Evolutionary conservation across 2,329 filamentous ascomycete species (phyloP), one percentile per base, ranked within the genome.

Genomic region (Drechslerella coelobrocha): DNA sequence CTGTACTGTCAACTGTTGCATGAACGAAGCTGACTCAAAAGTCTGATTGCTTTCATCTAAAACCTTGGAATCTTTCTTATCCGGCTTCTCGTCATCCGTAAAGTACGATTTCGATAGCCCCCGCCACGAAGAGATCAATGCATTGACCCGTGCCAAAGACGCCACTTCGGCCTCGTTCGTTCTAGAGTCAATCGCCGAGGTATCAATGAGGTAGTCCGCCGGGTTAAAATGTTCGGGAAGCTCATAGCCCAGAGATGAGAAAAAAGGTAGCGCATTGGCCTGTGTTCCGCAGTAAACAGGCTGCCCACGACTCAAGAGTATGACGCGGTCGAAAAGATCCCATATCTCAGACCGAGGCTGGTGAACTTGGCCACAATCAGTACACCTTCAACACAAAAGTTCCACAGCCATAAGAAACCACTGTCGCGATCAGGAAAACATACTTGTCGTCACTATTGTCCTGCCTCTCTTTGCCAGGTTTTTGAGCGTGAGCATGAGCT

Each of bases 301-400:
- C 31, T 83, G 84, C 0, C 89, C 89, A 74, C 82, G 84, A 1
- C 88, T 86, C 2, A 92, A 78, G 10, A 92, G 81, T 8, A 91
- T 81, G 6, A 92, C 81, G 66, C 86, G 86, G 77, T 92, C 89
- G 75, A 92, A 90, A 14, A 91, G 82, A 29, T 85, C 83, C 89
- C 89, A 92, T 12, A 92, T 92, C 77, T 92, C 89, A 0, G 88
- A 91, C 19, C 89, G 83, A 19, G 89, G 89, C 72, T 91, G 88
- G 76, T 92, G 89, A 34, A 92, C 68, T 72, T 52, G 17, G 27
- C 12, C n/a, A 21, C 10, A 14, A 43, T 41, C 8, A 51, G 51
- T n/a, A 48, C 43, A 31, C 17, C 19, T 19, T 23, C 7, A 17
- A 41, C 9, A 41, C 9, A 19, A 45, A 43, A 50, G 17, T 26